Percentiles rank a stretch among this genome's conserved stretches.
These are phyloP conservation scores for Glycine soja DNA, from an alignment of 306 rosid species.

Conservation along the genomic window DNA sequence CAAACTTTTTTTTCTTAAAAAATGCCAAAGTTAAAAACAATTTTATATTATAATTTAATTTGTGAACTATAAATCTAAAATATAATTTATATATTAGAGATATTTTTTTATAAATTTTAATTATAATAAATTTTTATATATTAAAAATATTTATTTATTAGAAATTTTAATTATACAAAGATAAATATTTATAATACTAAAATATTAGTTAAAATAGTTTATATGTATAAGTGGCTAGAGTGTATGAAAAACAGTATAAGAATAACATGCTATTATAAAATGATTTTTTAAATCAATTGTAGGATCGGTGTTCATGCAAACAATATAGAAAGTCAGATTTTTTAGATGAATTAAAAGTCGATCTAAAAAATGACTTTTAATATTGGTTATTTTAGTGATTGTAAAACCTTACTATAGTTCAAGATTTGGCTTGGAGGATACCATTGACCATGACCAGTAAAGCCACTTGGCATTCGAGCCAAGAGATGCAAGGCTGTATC, in stretches of 20 bases:
- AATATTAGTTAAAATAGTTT: background rate
- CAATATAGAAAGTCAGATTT: too few species aligned
- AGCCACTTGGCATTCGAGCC: slow-evolving; percentile 44
- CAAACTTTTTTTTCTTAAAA: too few species aligned
- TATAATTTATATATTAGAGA: background rate
- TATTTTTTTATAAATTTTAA: too few species aligned
- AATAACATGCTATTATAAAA: too few species aligned
- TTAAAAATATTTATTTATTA: background rate
- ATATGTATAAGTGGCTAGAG: background rate
- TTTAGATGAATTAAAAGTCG: too few species aligned
- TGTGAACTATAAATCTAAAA: background rate
- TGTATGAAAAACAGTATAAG: background rate
- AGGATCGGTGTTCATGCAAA: too few species aligned
- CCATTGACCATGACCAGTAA: background rate
- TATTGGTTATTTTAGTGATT: background rate
- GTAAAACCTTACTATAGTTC: slow-evolving; percentile 22
- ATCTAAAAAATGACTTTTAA: too few species aligned
- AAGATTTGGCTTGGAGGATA: background rate
- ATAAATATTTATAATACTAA: background rate
- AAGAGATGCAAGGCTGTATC: slow-evolving; percentile 50
- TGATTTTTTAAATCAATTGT: too few species aligned
- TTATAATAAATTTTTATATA: too few species aligned
- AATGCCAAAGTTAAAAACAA: background rate
- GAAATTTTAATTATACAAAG: background rate
- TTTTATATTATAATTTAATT: background rate